A percentile compares a stretch with the other conserved stretches of the same genome.
Evolutionary conservation across 495 filamentous ascomycete species (phyloP).

Genomic region (Barbatosphaeria neglecta): DNA sequence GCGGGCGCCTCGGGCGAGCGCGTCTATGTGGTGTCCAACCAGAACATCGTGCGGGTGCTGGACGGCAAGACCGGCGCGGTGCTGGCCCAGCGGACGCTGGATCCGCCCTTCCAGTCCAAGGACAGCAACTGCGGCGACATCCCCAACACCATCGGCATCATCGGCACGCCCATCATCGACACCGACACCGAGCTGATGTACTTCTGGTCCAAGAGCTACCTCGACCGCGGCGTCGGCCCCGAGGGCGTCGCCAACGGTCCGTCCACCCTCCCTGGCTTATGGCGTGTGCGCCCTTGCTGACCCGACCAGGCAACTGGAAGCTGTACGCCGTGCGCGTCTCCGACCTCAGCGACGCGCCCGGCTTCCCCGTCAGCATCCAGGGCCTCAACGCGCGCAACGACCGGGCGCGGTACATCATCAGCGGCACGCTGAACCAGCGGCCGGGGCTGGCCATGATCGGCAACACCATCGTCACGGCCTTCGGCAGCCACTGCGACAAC

Average conservation of each 20-base stretch:
- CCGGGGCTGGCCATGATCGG: slow-evolving; percentile 29
- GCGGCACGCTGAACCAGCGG: slow-evolving; percentile 30
- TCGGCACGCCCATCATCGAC: slow-evolving; percentile 7
- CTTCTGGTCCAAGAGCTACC: slow-evolving; percentile 17
- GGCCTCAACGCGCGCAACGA: slow-evolving; percentile 30
- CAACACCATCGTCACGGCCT: slow-evolving; percentile 30
- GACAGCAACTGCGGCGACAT: slow-evolving; percentile 38
- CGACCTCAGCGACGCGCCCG: slow-evolving; percentile 20
- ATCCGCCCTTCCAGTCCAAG: slow-evolving; percentile 30
- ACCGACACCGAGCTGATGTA: slow-evolving; percentile 10
- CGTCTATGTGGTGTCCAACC: slow-evolving; percentile 33
- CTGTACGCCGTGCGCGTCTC: slow-evolving; percentile 27
- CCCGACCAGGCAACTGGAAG: slow-evolving; percentile 3
- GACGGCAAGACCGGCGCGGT: slow-evolving; percentile 34
- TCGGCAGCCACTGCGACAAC: slow-evolving; percentile 35
- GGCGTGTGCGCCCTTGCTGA: too few relatives aligned
- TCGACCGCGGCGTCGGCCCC: slow-evolving; percentile 2
- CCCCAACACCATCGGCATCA: slow-evolving; percentile 18
- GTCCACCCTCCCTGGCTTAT: too few relatives aligned
- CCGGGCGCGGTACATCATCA: slow-evolving; percentile 27
- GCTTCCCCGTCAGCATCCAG: slow-evolving; percentile 28
- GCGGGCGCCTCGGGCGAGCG: slow-evolving; percentile 22
- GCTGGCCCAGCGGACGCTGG: slow-evolving; percentile 23
- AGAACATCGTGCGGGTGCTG: slow-evolving; percentile 36
- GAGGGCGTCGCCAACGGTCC: slow-evolving; percentile 3